Conservation (phyloP, 2,329 filamentous ascomycete species). For the Trematosphaeria pertusa region DNA sequence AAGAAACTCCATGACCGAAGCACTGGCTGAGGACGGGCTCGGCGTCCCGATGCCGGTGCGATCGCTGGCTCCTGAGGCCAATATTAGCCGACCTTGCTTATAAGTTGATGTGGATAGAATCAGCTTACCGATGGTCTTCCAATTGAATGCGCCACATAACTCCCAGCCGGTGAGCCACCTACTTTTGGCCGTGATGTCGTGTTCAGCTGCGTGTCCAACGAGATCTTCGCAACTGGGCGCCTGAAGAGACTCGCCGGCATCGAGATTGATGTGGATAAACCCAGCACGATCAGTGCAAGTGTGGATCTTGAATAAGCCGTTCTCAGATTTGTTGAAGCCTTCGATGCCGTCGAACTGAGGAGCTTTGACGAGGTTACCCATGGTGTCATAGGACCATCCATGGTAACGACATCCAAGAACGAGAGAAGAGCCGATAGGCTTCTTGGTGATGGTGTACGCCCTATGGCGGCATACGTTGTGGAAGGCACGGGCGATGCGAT, state of each 20-base stretch:
- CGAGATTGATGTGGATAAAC: constrained; percentile 38
- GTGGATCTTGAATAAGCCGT: constrained; percentile 38
- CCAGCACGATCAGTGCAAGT: constrained; percentile 29
- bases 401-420: constrained; percentile 52
- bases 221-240: constrained; percentile 17
- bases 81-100: no score
- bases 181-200: constrained; percentile 17
- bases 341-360: constrained; percentile 49
- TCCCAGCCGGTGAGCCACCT: constrained; percentile 44
- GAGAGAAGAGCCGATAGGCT: constrained; percentile 39
- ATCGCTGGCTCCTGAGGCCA: constrained; percentile 17
- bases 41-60: constrained; percentile 18
- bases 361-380: constrained; percentile 50
- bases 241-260: constrained; percentile 15
- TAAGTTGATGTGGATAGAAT: no score
- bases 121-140: constrained; percentile 44
- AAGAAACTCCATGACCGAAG: constrained; percentile 5
- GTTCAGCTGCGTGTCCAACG: constrained; percentile 14
- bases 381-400: constrained; percentile 53
- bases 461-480: constrained; percentile 54
- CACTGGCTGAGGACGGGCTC: background rate
- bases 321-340: constrained; percentile 47
- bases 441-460: constrained; percentile 48
- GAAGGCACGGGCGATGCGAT: constrained; percentile 45
- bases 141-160: constrained; percentile 48